A percentile compares a stretch with the other conserved stretches of the same genome.
Conservation (phyloP, 768 basidiomycete species). For the Tricholoma hemisulphureum region DNA sequence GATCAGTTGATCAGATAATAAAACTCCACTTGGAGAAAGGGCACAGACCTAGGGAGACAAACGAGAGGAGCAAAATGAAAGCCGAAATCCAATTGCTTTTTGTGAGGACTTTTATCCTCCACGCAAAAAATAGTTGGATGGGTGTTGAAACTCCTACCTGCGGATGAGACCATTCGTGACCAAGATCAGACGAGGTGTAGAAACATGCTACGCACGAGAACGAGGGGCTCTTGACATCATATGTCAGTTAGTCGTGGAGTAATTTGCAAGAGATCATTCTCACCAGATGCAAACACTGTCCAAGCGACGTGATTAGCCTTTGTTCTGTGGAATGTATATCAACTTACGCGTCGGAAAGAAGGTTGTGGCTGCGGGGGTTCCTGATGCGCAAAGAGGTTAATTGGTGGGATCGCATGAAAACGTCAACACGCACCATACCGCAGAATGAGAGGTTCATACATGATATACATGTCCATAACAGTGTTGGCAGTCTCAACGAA, state of each 20-base stretch:
- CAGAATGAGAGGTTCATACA: conserved; percentile 40
- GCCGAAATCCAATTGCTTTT: conserved; percentile 24
- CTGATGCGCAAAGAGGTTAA: neutral
- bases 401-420: neutral
- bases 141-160: conserved; percentile 41
- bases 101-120: conserved; percentile 38
- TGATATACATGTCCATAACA: conserved; percentile 32
- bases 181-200: neutral
- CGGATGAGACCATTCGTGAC: neutral
- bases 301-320: neutral
- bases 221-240: conserved; percentile 28
- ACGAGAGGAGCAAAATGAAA: conserved; percentile 26
- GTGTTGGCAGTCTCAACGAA: conserved; percentile 38
- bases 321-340: neutral
- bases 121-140: conserved; percentile 41
- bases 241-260: neutral
- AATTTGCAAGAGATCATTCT: conserved; percentile 6
- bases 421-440: conserved; percentile 29
- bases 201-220: conserved; percentile 26
- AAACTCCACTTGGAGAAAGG: neutral
- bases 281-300: conserved; percentile 32
- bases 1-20: neutral
- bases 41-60: conserved; percentile 31
- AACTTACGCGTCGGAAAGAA: conserved; percentile 29
- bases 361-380: conserved; percentile 11